phyloP scores from a whole-genome alignment of 768 basidiomycete species.

The Boletus rubescentipes region DNA sequence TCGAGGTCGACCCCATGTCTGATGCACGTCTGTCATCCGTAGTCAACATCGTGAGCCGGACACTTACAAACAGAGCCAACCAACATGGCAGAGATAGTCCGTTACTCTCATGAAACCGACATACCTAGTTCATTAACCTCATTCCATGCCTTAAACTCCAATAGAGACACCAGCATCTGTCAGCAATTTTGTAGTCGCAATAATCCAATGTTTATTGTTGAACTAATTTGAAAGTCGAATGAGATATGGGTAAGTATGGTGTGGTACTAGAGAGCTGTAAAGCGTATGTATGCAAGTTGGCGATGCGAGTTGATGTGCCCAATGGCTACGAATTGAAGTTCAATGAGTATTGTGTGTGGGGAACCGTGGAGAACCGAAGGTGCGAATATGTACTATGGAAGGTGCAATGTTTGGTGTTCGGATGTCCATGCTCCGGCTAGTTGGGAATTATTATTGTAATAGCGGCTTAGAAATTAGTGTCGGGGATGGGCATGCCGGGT shows the following conservation, averaged over 20 bases:
- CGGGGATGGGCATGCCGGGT: conserved; percentile 18
- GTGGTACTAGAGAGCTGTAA: conserved; percentile 17
- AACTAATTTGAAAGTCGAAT: conserved; percentile 7
- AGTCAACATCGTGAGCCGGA: conserved; percentile 79
- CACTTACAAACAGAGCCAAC: conserved; percentile 58
- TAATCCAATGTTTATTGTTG: conserved; percentile 14
- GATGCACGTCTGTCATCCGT: conserved; percentile 1
- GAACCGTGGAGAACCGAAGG: background rate
- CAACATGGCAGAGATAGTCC: conserved; percentile 26
- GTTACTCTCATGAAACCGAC: background rate
- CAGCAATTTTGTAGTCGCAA: background rate
- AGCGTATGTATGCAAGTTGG: conserved; percentile 15
- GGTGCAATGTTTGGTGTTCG: conserved; percentile 2
- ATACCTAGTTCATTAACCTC: background rate
- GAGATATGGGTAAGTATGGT: conserved; percentile 15
- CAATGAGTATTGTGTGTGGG: conserved; percentile 3
- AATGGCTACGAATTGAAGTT: conserved; percentile 14
- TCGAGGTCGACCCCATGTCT: background rate
- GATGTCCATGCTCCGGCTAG: conserved; percentile 2
- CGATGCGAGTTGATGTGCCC: conserved; percentile 7
- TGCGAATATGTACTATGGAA: conserved; percentile 23
- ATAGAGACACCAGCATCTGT: background rate
- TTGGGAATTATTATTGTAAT: conserved; percentile 3
- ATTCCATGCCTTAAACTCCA: background rate
- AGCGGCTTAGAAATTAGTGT: conserved; percentile 6